A percentile compares a stretch with the other conserved stretches of the same genome.
These are phyloP conservation scores for Neurospora crassa DNA, from an alignment of 2,329 filamentous ascomycete genomes.

Conservation along the genomic window DNA sequence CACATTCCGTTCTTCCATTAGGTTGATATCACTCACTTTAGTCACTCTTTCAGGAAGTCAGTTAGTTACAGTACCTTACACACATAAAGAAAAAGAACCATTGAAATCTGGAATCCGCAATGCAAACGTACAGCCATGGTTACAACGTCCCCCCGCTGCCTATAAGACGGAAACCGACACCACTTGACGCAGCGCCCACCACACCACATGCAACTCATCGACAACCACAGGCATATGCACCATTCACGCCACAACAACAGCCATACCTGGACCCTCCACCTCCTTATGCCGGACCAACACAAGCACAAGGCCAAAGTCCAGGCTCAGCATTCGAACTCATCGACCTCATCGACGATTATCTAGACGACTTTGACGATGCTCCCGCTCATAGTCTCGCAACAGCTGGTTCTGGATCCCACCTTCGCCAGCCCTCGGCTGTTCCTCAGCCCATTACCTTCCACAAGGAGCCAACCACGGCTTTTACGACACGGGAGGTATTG, in stretches of 20 bases:
- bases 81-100: no score
- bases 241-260: background rate
- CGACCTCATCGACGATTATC: background rate
- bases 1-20: background rate
- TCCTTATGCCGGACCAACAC: background rate
- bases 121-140: background rate
- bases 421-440: background rate
- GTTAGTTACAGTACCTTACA: no score
- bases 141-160: background rate
- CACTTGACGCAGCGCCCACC: background rate
- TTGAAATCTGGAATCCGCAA: background rate
- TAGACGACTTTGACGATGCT: background rate
- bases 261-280: background rate
- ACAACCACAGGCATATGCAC: background rate
- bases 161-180: background rate
- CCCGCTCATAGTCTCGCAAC: background rate
- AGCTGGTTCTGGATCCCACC: background rate
- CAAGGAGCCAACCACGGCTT: background rate
- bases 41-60: background rate
- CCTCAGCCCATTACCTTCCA: background rate
- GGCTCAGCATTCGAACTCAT: background rate
- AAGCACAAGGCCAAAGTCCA: background rate
- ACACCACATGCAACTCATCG: background rate
- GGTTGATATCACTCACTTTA: background rate
- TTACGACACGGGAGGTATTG: background rate